Evolutionary conservation across 441 rosid genomes (phyloP).

Genomic region (Croton setiger): DNA sequence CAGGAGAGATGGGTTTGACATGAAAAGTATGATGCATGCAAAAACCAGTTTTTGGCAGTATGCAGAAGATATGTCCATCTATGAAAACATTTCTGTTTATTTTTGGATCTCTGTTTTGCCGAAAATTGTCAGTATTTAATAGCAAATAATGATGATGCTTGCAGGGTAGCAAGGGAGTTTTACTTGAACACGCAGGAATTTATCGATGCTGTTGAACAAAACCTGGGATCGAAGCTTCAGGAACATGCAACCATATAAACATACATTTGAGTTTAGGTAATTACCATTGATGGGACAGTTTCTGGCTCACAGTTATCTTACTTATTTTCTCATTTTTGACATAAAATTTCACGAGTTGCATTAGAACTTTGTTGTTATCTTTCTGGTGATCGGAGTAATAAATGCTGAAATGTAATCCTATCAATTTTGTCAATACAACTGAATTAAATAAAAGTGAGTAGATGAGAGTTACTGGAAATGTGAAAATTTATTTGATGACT

Average conservation of each 20-base stretch:
- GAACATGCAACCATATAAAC: slow-evolving; percentile 37
- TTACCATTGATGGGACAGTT: not conserved
- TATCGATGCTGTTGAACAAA: slow-evolving; percentile 69
- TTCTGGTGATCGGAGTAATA: too few relatives aligned
- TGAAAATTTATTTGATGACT: too few relatives aligned
- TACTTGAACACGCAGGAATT: slow-evolving; percentile 83
- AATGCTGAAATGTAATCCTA: too few relatives aligned
- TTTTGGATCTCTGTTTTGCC: not conserved
- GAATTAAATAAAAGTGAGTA: too few relatives aligned
- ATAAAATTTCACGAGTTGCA: too few relatives aligned
- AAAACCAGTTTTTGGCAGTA: too few relatives aligned
- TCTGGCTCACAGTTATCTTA: not conserved
- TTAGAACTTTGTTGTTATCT: too few relatives aligned
- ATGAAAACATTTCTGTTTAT: too few relatives aligned
- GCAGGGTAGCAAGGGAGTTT: slow-evolving; percentile 72
- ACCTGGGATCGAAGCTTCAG: slow-evolving; percentile 50
- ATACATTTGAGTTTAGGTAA: not conserved
- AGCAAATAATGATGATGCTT: slow-evolving; percentile 8
- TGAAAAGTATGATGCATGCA: not conserved
- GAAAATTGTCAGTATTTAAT: not conserved
- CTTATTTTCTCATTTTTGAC: not conserved
- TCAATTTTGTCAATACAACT: too few relatives aligned
- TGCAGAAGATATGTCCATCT: too few relatives aligned
- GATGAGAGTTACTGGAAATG: too few relatives aligned
- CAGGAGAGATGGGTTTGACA: too few relatives aligned